Base-by-base conservation (phyloP, 495 filamentous ascomycete species). In the Aspergillus panamensis region DNA sequence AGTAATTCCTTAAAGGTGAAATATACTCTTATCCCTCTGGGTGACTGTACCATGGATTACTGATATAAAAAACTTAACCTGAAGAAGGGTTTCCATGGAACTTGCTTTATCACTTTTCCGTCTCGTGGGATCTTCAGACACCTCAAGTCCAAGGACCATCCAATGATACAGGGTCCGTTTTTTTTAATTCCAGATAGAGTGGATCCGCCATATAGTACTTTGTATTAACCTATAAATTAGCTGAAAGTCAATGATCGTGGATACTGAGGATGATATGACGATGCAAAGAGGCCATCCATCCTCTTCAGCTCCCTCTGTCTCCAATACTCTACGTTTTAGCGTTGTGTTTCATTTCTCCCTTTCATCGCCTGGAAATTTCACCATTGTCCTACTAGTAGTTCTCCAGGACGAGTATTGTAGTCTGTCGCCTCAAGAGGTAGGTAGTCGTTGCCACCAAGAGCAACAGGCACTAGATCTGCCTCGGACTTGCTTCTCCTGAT, bases 161-260 rank as follows among this genome's bases (percentile, higher is more conserved):
- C 3, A 0, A 39, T n/a, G 14, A 39, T 39, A 39, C 35, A 39
- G 10, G 35, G 5, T 0, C 35, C 10, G 35, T 39, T 13, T 13
- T 39, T 45, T 45, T 45, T 19, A n/a, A 45, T 45, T 45, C 8
- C 19, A 45, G 12, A 45, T 6, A 19, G 16, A 45, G 42, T 45
- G 42, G 42, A 39, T n/a, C 35, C 25, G 5, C 14, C 8, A 39
- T n/a, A 39, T 39, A n/a, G n/a, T n/a, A 39, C 14, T 39, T 39
- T 39, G 14, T 39, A 39, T 19, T 45, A 45, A 45, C 42, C 42
- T 45, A 17, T 45, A 45, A 45, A n/a, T 19, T 45, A 45, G 42
- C 14, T 2, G 19, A 45, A 45, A 45, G 16, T 20, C 42, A 45
- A 45, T n/a, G 17, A 44, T 44, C 13, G 7, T 7, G 13, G 16